Base-by-base conservation (phyloP, 441 rosid genomes). In the Brassica balearica region DNA sequence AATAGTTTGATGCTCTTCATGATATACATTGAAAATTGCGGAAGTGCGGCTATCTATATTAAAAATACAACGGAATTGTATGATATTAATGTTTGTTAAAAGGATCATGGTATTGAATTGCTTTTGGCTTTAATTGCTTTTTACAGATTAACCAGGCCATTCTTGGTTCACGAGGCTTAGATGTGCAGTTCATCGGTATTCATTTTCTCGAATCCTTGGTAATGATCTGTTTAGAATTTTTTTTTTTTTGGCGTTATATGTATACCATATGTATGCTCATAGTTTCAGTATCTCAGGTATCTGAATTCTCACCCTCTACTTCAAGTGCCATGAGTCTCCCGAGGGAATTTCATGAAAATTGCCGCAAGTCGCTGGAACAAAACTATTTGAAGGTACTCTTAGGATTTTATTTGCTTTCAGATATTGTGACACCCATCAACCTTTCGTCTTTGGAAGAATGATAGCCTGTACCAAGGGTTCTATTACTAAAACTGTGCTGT, bases 311-410 rank as follows among this genome's bases (percentile, higher is more conserved):
- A 72, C 98, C 99, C 63, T 87, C 97, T 72, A 94, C 98, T 72
- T 94, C 97, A 60, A 92, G 91, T 87, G 94, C 91, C 86, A 87
- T 96, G 96, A 93, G 99, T 86, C 96, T 96, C 78, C 97, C 99
- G 3, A 87, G 91, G 86, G 99, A 96, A 85, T 94, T 91, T 85
- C 98, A 94, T 83, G 97, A 94, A 84, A 96, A 83, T 68, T 96
- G 99, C 81, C 91, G 77, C 66, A 89, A 69, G 87, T 92, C 92
- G 62, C 77, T 96, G n/a, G 97, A 96, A 86, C 88, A 85, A 72
- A 89, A 90, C 71, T 87, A 87, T 82, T 80, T 96, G 77, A 96
- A 94, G 99, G 99, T 92, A 75, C 65, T 60, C 71, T 55, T 66
- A 38, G 34, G 71, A 74, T 73, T 61, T 25, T 68, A 60, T 85